Conservation (phyloP, 495 filamentous ascomycete genomes). For the Aspergillus cavernicola region DNA sequence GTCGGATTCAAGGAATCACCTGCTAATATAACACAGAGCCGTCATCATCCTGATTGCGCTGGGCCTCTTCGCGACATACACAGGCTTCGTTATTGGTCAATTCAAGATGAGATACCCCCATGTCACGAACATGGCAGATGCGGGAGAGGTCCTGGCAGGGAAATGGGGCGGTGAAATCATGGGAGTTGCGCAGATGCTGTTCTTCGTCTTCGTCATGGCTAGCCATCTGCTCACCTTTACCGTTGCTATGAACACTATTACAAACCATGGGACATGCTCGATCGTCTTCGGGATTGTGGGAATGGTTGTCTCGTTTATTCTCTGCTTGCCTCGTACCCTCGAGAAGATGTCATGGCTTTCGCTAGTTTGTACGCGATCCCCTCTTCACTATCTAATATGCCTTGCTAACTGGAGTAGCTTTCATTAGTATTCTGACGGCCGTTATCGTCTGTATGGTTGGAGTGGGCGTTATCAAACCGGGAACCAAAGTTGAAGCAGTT, state of each 20-base stretch:
- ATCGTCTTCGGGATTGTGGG: constrained; percentile 68
- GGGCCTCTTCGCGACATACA: constrained; percentile 70
- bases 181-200: constrained; percentile 58
- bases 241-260: constrained; percentile 69
- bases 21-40: constrained; percentile 39
- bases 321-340: constrained; percentile 65
- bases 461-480: constrained; percentile 46
- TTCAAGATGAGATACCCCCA: constrained; percentile 70
- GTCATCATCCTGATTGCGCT: constrained; percentile 61
- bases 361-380: constrained; percentile 49
- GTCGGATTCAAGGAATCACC: neutral
- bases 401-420: constrained; percentile 45
- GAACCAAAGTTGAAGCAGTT: constrained; percentile 22
- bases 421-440: constrained; percentile 62
- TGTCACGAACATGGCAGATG: constrained; percentile 72
- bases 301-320: constrained; percentile 58
- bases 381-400: neutral
- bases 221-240: constrained; percentile 75
- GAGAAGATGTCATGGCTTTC: constrained; percentile 61
- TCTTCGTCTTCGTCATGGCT: constrained; percentile 73
- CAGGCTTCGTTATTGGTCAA: constrained; percentile 72
- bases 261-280: constrained; percentile 63
- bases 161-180: constrained; percentile 60
- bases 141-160: constrained; percentile 62
- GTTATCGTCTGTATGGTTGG: constrained; percentile 71